Evolutionary conservation across 1,284 basidiomycete species (phyloP).

Genomic region (Cryptococcus depauperatus): DNA sequence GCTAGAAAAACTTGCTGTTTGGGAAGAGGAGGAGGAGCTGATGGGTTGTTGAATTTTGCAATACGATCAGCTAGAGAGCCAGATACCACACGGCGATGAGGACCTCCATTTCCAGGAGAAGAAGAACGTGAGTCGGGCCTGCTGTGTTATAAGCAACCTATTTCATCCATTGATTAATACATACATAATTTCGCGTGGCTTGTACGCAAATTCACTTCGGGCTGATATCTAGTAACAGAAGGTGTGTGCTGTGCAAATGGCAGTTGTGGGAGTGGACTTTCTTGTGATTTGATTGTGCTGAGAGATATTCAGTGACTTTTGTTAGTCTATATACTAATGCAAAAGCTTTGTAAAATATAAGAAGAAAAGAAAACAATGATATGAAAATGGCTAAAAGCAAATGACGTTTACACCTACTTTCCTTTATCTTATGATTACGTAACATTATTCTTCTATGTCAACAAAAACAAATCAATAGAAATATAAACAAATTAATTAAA

Average conservation of each 20-base stretch:
- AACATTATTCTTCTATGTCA: background rate
- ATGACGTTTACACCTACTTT: too few relatives aligned
- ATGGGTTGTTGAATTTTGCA: slow-evolving; percentile 41
- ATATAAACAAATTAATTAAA: background rate
- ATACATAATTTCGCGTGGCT: too few relatives aligned
- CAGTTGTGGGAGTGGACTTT: too few relatives aligned
- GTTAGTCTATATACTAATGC: background rate
- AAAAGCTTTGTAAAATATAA: background rate
- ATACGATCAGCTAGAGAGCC: slow-evolving; percentile 43
- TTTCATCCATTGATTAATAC: too few relatives aligned
- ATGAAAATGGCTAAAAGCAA: too few relatives aligned
- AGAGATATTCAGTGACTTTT: too few relatives aligned
- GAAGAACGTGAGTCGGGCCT: slow-evolving; percentile 22
- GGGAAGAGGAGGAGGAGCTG: slow-evolving; percentile 35
- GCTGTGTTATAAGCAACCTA: too few relatives aligned
- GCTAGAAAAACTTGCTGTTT: slow-evolving; percentile 27
- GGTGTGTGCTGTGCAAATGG: too few relatives aligned
- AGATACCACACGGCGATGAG: slow-evolving; percentile 27
- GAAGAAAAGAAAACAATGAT: background rate
- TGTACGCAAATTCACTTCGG: too few relatives aligned
- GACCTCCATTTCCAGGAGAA: slow-evolving; percentile 12
- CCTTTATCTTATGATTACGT: too few relatives aligned
- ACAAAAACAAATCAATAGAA: background rate
- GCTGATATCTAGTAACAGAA: too few relatives aligned
- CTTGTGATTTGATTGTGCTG: too few relatives aligned